phyloP scores from a whole-genome alignment of 306 rosid genomes.

The Dryas octopetala region DNA sequence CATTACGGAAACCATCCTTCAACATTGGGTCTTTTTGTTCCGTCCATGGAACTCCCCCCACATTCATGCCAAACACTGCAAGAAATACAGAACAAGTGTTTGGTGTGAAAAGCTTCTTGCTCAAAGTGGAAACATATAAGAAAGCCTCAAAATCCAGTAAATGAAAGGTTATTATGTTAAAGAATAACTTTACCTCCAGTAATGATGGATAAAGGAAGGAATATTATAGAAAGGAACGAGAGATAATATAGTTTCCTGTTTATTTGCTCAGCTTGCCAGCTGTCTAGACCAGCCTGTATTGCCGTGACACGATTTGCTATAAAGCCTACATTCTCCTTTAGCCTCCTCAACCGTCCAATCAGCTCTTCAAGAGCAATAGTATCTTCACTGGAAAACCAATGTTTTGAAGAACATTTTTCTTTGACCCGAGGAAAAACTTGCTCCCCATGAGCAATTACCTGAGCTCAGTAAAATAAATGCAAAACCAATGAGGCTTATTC shows the following conservation, averaged over 20 bases:
- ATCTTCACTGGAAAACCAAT: slow-evolving; percentile 74
- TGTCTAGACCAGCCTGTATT: slow-evolving; percentile 89
- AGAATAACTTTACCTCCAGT: slow-evolving; percentile 66
- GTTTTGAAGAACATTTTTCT: slow-evolving; percentile 84
- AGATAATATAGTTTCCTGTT: slow-evolving; percentile 88
- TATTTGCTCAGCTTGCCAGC: slow-evolving; percentile 95
- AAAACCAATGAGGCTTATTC: slow-evolving; percentile 21
- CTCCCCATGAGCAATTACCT: slow-evolving; percentile 93
- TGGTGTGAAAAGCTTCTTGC: neutral
- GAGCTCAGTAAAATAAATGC: slow-evolving; percentile 25
- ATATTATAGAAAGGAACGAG: slow-evolving; percentile 82
- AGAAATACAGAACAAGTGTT: slow-evolving; percentile 16
- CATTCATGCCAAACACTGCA: slow-evolving; percentile 97
- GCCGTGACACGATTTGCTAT: slow-evolving; percentile 86
- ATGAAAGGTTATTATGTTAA: neutral
- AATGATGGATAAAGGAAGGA: slow-evolving; percentile 85
- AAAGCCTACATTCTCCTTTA: slow-evolving; percentile 93
- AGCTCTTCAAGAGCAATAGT: slow-evolving; percentile 75
- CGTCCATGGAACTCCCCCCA: slow-evolving; percentile 98
- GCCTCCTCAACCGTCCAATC: slow-evolving; percentile 75
- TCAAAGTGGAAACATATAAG: neutral
- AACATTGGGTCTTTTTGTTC: slow-evolving; percentile 52
- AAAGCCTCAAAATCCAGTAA: slow-evolving; percentile 3
- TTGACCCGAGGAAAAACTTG: slow-evolving; percentile 90
- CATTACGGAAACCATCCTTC: slow-evolving; percentile 80